A percentile compares a stretch with the other conserved stretches of the same genome.
Evolutionary conservation across 495 filamentous ascomycete species (phyloP).

Genomic region (Xylaria intraflava): DNA sequence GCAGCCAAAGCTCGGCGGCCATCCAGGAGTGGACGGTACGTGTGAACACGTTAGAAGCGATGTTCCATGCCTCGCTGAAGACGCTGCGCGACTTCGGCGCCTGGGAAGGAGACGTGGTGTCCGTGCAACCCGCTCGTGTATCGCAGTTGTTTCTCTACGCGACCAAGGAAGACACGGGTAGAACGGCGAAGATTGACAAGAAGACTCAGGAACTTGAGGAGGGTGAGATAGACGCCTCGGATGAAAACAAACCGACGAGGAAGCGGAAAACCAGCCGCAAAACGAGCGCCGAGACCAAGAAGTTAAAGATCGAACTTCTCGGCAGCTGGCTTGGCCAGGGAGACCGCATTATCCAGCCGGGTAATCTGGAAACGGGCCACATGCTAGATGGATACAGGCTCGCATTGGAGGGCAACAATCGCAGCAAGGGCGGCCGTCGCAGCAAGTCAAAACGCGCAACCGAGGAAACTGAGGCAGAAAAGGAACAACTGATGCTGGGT

Average conservation of each 20-base stretch:
- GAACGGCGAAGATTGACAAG: background rate
- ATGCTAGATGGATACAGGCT: conserved; percentile 26
- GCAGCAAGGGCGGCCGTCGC: background rate
- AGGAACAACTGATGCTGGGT: conserved; percentile 20
- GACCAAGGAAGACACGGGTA: conserved; percentile 32
- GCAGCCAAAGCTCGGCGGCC: conserved; percentile 53
- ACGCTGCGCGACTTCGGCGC: conserved; percentile 43
- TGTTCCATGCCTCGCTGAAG: conserved; percentile 72
- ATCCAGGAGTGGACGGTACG: conserved; percentile 86
- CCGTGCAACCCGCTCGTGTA: conserved; percentile 37
- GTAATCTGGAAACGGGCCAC: conserved; percentile 32
- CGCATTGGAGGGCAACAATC: background rate
- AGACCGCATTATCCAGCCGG: conserved; percentile 24
- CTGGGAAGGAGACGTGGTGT: conserved; percentile 31
- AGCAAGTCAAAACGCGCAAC: conserved; percentile 13
- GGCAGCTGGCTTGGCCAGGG: conserved; percentile 44
- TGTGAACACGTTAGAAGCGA: conserved; percentile 84
- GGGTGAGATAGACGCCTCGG: background rate
- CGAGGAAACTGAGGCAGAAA: conserved; percentile 20
- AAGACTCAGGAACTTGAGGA: background rate
- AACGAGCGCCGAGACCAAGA: conserved; percentile 42
- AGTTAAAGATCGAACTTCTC: conserved; percentile 60
- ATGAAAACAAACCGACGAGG: background rate
- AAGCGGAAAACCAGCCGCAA: conserved; percentile 8
- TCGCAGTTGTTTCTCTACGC: conserved; percentile 44